Base-by-base conservation (phyloP, 2,329 filamentous ascomycete genomes). In the Capronia coronata region DNA sequence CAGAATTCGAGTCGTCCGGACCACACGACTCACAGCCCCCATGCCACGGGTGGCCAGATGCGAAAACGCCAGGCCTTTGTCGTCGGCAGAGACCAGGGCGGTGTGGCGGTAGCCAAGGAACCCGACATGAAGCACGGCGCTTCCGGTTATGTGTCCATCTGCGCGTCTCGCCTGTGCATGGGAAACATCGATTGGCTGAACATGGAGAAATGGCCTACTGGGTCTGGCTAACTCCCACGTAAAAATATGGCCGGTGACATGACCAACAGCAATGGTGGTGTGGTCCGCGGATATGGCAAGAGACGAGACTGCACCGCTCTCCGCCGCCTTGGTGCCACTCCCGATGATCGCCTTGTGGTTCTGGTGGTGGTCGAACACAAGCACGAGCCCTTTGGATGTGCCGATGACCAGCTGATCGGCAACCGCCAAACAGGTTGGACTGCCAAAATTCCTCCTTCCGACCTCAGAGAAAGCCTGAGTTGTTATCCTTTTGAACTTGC, bases 301-400 rank as follows among this genome's bases (percentile, higher is more conserved):
- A 1, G 93, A 79, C 3, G 88, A 94, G 42, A 98, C 78, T 39
- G 89, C 74, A 1, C 93, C 94, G 56, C 86, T 94, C 70, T 97
- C 93, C 43, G 94, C 79, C 86, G 86, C 86, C 76, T 93, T 95
- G 1, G 90, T 95, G 27, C 91, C 90, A 25, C 87, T 86, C 1
- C 93, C 93, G 56, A 98, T 88, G 50, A 97, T 94, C 61, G 86
- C 84, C 69, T 94, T 96, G 49, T 97, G 72, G 59, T 86, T 93
- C 69, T 98, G 93, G 66, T 94, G 88, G 67, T 96, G 97, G 71
- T 98, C 94, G 71, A 98, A 98, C 52, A 97, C 82, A 64, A 98
- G 74, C 49, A 97, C 86, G 67, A 96, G 83, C 46, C 94, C 93
- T 68, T 95, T 97, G 2, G 88, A 87, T 0, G 94, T 98, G 21